Conservation (phyloP, 2,329 filamentous ascomycete genomes). For the Monosporascus sp. region DNA sequence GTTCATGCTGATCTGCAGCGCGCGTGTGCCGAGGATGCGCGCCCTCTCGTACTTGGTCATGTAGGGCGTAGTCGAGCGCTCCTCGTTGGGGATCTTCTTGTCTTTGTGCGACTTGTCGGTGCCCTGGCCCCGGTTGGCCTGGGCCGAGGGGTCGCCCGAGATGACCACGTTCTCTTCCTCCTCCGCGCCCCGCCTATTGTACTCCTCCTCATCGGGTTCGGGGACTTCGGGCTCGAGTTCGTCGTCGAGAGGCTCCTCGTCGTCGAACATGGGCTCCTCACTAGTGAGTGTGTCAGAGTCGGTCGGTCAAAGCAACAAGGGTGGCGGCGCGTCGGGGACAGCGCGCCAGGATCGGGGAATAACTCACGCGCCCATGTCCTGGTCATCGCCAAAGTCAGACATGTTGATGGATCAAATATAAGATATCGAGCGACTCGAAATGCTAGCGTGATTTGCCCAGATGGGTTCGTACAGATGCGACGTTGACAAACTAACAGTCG, state of each 20-base stretch:
- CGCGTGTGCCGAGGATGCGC: constrained; percentile 86
- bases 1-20: constrained; percentile 97
- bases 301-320: background rate
- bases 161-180: constrained; percentile 56
- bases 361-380: constrained; percentile 21
- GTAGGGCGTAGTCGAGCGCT: constrained; percentile 90
- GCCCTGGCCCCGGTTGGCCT: constrained; percentile 49
- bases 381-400: constrained; percentile 28
- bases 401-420: constrained; percentile 10
- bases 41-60: constrained; percentile 99
- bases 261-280: constrained; percentile 68
- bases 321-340: background rate
- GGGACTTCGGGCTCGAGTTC: constrained; percentile 51
- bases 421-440: constrained; percentile 4
- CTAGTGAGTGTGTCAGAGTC: constrained; percentile 32
- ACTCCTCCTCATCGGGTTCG: constrained; percentile 46
- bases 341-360: constrained; percentile 6
- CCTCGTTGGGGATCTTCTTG: constrained; percentile 86
- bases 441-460: background rate
- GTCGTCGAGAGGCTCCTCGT: constrained; percentile 57
- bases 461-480: constrained; percentile 6
- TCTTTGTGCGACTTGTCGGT: constrained; percentile 58
- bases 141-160: constrained; percentile 58
- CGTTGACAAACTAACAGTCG: constrained; percentile 9
- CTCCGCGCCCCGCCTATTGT: constrained; percentile 48